Evolutionary conservation across 768 basidiomycete species (phyloP), one percentile per base, ranked within the genome.

Genomic region (Lenzites betulinus): DNA sequence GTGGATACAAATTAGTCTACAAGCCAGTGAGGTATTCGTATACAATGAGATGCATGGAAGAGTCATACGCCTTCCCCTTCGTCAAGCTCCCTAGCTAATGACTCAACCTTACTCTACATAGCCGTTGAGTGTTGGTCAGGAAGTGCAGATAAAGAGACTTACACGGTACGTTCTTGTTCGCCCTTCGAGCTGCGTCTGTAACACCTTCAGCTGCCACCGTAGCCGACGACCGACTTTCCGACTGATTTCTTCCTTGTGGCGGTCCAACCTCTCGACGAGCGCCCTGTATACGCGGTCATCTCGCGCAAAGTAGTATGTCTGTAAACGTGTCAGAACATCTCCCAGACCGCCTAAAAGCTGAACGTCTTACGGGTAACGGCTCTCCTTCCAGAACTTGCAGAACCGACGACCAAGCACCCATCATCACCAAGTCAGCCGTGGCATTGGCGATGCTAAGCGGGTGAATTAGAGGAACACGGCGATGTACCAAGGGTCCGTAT

Each of bases 301-400:
- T 22, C 96, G 84, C 44, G 95, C 96, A 69, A 98, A 98, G 68
- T 89, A 93, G 63, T 90, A 95, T n/a, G 86, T 82, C 92, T 93
- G 66, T 20, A 52, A 35, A 28, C 64, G 30, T 25, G 39, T 41
- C 28, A 44, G 46, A 12, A 8, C 35, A 22, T 2, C 44, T 13
- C 26, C n/a, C 1, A 9, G 20, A 8, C 13, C 4, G 13, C 12
- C 0, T 36, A 8, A 9, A 18, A n/a, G 1, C n/a, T 16, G 25
- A 15, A 52, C 56, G 43, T 60, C 85, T 62, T 68, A 93, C 93
- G 6, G 93, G 92, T 71, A 96, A 86, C 33, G 74, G 76, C 46
- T 90, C 86, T 36, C 79, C 87, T 36, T 80, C 74, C 7, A 94
- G 69, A 3, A 78, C 74, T 63, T 86, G 82, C 49, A 85, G 71